Conservation (phyloP, 352 stramenopile genomes). For the Pythium guiyangense region DNA sequence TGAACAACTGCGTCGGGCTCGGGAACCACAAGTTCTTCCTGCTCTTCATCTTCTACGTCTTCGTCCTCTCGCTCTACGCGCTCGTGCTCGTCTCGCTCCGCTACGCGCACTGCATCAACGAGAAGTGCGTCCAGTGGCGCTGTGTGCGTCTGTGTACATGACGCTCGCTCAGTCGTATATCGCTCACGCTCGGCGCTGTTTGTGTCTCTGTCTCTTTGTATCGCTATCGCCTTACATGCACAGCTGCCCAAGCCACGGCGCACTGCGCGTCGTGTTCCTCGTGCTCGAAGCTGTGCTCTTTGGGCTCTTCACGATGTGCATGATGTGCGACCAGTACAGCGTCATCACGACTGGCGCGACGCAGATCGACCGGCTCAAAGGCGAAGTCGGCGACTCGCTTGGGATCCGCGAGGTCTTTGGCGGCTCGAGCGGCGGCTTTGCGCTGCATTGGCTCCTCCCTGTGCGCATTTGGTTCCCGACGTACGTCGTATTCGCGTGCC, state of each 20-base stretch:
- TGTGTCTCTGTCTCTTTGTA: background rate
- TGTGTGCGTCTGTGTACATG: background rate
- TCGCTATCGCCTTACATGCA: background rate
- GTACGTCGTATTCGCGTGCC: constrained; percentile 26
- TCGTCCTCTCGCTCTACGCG: constrained; percentile 93
- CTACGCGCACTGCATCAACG: constrained; percentile 84
- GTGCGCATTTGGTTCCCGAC: constrained; percentile 84
- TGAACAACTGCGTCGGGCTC: constrained; percentile 99
- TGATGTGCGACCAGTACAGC: constrained; percentile 98
- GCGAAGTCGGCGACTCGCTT: constrained; percentile 65
- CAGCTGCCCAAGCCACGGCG: constrained; percentile 70
- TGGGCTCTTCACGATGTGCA: constrained; percentile 98
- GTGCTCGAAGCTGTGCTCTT: constrained; percentile 93
- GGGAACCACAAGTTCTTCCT: constrained; percentile 98
- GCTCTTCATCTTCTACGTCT: constrained; percentile 91
- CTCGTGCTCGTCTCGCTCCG: constrained; percentile 91
- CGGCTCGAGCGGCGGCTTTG: constrained; percentile 46
- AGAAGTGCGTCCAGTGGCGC: constrained; percentile 46
- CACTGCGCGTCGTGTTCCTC: constrained; percentile 81
- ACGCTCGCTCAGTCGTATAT: background rate
- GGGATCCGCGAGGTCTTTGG: constrained; percentile 84
- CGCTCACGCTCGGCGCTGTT: background rate
- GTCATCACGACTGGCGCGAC: constrained; percentile 95
- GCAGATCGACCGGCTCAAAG: constrained; percentile 97
- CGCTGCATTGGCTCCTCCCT: constrained; percentile 75